Conservation (phyloP, 2,329 filamentous ascomycete genomes). For the Colletotrichum liriopes region DNA sequence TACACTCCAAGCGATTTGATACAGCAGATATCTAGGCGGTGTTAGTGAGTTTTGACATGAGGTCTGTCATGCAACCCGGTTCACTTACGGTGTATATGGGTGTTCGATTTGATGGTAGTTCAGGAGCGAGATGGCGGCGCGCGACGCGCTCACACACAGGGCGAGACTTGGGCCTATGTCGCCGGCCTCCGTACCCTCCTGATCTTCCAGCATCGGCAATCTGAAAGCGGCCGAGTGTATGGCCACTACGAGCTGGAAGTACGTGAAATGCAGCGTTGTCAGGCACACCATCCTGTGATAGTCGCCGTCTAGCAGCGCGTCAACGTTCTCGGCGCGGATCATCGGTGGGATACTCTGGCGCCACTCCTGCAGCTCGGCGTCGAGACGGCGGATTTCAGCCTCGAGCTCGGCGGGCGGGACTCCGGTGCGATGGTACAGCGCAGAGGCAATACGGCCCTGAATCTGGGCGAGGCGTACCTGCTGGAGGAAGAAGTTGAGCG, state of each 20-base stretch:
- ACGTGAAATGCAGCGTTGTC: conserved; percentile 37
- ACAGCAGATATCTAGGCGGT: conserved; percentile 22
- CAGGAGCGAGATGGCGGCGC: conserved; percentile 38
- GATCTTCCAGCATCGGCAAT: conserved; percentile 21
- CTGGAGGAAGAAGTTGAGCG: conserved; percentile 38
- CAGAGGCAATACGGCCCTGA: conserved; percentile 17
- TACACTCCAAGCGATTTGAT: conserved; percentile 38
- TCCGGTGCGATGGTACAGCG: conserved; percentile 25
- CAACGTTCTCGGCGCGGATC: conserved; percentile 36
- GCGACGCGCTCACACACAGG: conserved; percentile 28
- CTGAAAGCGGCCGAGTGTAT: conserved; percentile 37
- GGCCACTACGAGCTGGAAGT: conserved; percentile 38
- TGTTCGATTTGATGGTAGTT: conserved; percentile 36
- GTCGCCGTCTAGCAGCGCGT: conserved; percentile 32
- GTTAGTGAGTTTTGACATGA: neutral
- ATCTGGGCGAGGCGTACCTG: conserved; percentile 39
- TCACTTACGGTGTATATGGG: conserved; percentile 27
- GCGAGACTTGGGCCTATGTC: conserved; percentile 29
- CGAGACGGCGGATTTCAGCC: conserved; percentile 34
- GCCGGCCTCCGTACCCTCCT: conserved; percentile 22
- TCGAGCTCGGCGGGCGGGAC: conserved; percentile 30
- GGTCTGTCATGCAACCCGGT: neutral
- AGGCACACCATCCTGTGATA: conserved; percentile 29
- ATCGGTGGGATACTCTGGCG: conserved; percentile 36
- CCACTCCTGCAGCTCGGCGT: conserved; percentile 38